These are phyloP conservation scores for Peronospora destructor DNA, from an alignment of 352 stramenopile species.

Conservation along the genomic window DNA sequence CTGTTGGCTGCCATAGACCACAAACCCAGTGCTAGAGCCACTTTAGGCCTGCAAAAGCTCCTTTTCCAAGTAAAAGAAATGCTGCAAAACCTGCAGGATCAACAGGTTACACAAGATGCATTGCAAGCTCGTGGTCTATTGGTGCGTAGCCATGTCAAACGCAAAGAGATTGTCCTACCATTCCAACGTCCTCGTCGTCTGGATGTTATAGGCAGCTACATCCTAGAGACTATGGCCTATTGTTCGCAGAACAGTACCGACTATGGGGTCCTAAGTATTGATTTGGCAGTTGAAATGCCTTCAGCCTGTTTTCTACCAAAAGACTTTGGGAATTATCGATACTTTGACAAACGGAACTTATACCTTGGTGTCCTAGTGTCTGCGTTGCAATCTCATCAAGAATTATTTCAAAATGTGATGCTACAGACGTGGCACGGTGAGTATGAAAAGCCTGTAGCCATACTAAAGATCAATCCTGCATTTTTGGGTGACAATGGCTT, in stretches of 20 bases:
- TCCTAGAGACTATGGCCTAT: slow-evolving; percentile 77
- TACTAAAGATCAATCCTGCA: slow-evolving; percentile 41
- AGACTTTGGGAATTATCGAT: slow-evolving; percentile 87
- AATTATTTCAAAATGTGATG: slow-evolving; percentile 47
- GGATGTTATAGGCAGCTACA: slow-evolving; percentile 84
- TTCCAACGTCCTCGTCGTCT: slow-evolving; percentile 71
- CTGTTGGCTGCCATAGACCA: slow-evolving; percentile 66
- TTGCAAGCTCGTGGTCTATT: slow-evolving; percentile 49
- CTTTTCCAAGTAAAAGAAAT: slow-evolving; percentile 81
- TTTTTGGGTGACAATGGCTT: slow-evolving; percentile 39
- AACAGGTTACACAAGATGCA: slow-evolving; percentile 71
- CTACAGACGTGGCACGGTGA: slow-evolving; percentile 74
- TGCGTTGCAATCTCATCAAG: slow-evolving; percentile 37
- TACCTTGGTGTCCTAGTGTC: slow-evolving; percentile 74
- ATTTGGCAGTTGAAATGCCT: slow-evolving; percentile 82
- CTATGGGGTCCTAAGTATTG: slow-evolving; percentile 60
- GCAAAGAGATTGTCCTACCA: slow-evolving; percentile 81
- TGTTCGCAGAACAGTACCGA: slow-evolving; percentile 39
- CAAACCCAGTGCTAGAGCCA: slow-evolving; percentile 41
- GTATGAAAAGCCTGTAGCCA: slow-evolving; percentile 63
- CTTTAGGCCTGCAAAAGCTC: slow-evolving; percentile 49
- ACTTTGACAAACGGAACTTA: slow-evolving; percentile 85
- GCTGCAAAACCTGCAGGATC: slow-evolving; percentile 47
- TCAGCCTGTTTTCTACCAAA: slow-evolving; percentile 76
- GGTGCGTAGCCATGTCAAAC: slow-evolving; percentile 68